A percentile compares a stretch with the other conserved stretches of the same genome.
Evolutionary conservation across 352 stramenopile genomes (phyloP).

Genomic region (Blastocystis sp.): DNA sequence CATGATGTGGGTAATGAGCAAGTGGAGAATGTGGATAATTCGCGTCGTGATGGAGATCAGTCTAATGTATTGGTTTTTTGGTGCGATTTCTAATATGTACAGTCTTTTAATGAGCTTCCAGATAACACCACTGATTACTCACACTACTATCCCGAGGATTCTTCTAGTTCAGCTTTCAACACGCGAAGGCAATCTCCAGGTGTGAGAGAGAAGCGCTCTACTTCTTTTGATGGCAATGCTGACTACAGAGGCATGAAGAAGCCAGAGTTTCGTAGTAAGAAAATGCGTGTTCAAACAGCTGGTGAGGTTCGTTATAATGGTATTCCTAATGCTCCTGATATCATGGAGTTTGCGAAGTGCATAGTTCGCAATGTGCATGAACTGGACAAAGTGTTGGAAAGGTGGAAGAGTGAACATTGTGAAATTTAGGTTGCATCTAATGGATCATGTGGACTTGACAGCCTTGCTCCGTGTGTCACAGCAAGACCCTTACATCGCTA

Average conservation of each 20-base stretch:
- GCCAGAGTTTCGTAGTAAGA: not conserved
- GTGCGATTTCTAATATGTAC: not conserved
- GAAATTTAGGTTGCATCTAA: not conserved
- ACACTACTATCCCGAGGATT: not conserved
- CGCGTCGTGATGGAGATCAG: not conserved
- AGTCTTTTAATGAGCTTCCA: not conserved
- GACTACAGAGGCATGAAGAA: not conserved
- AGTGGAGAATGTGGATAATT: not conserved
- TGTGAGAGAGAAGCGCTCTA: not conserved
- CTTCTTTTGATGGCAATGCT: not conserved
- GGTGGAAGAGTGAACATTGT: not conserved
- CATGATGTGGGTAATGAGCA: not conserved
- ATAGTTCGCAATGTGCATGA: constrained; percentile 6
- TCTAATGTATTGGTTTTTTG: not conserved
- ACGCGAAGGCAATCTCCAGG: not conserved
- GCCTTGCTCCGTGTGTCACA: not conserved
- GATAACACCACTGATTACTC: not conserved
- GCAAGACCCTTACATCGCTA: not conserved
- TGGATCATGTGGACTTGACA: not conserved
- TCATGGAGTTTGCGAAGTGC: not conserved
- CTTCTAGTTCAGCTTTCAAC: not conserved
- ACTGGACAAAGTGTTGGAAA: not conserved
- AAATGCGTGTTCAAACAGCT: not conserved
- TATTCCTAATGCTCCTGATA: not conserved
- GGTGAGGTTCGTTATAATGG: not conserved